Evolutionary conservation across 1,139 yeast species (phyloP), one percentile per base, ranked within the genome.

Genomic region (Geotrichum restrictum): DNA sequence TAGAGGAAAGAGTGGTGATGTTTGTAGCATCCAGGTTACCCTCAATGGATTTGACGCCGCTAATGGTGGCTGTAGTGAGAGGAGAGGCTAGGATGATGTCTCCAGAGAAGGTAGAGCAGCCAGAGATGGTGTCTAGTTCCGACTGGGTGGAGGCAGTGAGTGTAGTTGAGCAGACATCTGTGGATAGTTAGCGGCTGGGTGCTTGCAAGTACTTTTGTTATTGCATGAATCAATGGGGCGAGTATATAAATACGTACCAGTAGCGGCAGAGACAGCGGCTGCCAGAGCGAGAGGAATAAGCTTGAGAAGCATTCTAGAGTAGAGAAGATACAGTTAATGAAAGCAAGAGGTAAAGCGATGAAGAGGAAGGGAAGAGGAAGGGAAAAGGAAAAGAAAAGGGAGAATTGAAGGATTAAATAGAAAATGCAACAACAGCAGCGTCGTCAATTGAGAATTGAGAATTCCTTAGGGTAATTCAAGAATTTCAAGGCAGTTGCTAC

Each of bases 71-170:
- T 38, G 61, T 56, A 59, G 78, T 61, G 62, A 80, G 80, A 59
- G 83, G 71, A 48, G 71, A 72, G 57, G 79, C 67, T 67, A 93
- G 76, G 71, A 76, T 72, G 65, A 93, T 74, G 69, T 84, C 84
- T 76, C 97, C 98, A 59, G 79, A 79, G 61, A 91, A 79, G 59
- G 91, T 85, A 46, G 80, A 72, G 82, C 98, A 93, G 45, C 82
- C 77, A 55, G 87, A 73, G 59, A 86, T 79, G 44, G 73, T 68
- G 64, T 87, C 94, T 67, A 93, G 81, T 62, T 88, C 91, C 38
- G 85, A 67, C 70, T 91, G 88, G 48, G 83, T 81, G 56, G 93
- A 81, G 46, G 64, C 72, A 49, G 63, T 62, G 41, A 66, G 40
- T 45, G 56, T 53, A 18, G 53, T 50, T 57, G 60, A 45, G 63